phyloP scores from a whole-genome alignment of 176 grass and related monocot species.

The Pontederia paniculata region DNA sequence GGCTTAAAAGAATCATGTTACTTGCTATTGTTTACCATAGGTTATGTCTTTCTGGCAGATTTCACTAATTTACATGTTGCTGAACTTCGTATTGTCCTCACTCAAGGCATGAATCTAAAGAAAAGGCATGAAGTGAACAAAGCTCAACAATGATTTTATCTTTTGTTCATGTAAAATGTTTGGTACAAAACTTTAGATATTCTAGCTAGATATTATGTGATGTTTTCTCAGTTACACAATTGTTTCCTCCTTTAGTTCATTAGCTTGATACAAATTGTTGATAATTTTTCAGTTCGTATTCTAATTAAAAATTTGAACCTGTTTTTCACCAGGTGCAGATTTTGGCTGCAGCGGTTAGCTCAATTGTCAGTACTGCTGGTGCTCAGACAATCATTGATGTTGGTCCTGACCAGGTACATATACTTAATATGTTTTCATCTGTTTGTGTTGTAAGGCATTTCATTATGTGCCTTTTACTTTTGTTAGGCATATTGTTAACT shows the following conservation, averaged over 20 bases:
- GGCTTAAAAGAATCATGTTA: no score
- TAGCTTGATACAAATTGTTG: neutral
- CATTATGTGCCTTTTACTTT: no score
- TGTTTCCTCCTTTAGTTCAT: neutral
- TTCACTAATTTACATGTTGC: slow-evolving; percentile 35
- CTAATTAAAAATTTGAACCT: neutral
- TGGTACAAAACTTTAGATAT: neutral
- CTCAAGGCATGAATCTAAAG: slow-evolving; percentile 93
- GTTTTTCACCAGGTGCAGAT: slow-evolving; percentile 47
- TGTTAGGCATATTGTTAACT: no score
- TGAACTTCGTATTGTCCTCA: slow-evolving; percentile 62
- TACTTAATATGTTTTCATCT: neutral
- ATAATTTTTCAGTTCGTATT: slow-evolving; percentile 6
- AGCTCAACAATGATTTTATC: neutral
- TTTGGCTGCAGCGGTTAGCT: slow-evolving; percentile 46
- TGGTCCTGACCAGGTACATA: slow-evolving; percentile 73
- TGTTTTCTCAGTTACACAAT: neutral
- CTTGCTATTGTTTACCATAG: neutral
- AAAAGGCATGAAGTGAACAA: slow-evolving; percentile 79
- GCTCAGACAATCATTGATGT: slow-evolving; percentile 76
- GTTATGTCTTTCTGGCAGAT: slow-evolving; percentile 46
- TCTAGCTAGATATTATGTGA: neutral
- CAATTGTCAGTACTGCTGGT: slow-evolving; percentile 29
- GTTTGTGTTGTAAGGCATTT: neutral
- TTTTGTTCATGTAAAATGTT: neutral